Conservation (phyloP, 805 yeast genomes). For the Grigorovia jiainica region DNA sequence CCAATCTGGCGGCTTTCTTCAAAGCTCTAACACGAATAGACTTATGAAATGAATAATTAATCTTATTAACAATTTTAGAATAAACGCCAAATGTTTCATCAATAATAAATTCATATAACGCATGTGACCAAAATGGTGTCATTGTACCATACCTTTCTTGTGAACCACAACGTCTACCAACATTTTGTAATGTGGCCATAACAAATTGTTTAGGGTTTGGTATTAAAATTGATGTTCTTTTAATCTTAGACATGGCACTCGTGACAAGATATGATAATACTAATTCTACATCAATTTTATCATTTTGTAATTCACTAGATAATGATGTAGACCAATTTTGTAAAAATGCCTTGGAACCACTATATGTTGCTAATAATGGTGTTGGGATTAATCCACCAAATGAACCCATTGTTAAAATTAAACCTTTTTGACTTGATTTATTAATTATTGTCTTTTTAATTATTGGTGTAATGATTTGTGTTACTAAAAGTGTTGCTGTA, state of each 20-base stretch:
- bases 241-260: slow-evolving; percentile 91
- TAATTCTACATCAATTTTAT: slow-evolving; percentile 76
- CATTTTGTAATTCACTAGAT: slow-evolving; percentile 67
- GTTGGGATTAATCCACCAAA: slow-evolving; percentile 92
- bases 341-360: slow-evolving; percentile 92
- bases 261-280: slow-evolving; percentile 84
- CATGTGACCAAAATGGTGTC: slow-evolving; percentile 94
- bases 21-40: slow-evolving; percentile 76
- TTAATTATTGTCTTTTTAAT: slow-evolving; percentile 45
- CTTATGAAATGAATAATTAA: slow-evolving; percentile 71
- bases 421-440: slow-evolving; percentile 40
- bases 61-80: slow-evolving; percentile 54
- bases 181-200: slow-evolving; percentile 49
- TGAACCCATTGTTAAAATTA: slow-evolving; percentile 91
- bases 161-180: slow-evolving; percentile 86
- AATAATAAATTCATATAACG: slow-evolving; percentile 76
- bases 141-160: slow-evolving; percentile 79
- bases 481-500: slow-evolving; percentile 71
- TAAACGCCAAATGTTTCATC: slow-evolving; percentile 76
- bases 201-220: slow-evolving; percentile 83
- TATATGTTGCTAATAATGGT: slow-evolving; percentile 84
- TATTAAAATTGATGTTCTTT: slow-evolving; percentile 60
- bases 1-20: slow-evolving; percentile 40
- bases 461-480: slow-evolving; percentile 70
- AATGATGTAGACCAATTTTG: slow-evolving; percentile 89